Conservation (phyloP, 1,284 basidiomycete genomes). For the Neonothopanus nambi region DNA sequence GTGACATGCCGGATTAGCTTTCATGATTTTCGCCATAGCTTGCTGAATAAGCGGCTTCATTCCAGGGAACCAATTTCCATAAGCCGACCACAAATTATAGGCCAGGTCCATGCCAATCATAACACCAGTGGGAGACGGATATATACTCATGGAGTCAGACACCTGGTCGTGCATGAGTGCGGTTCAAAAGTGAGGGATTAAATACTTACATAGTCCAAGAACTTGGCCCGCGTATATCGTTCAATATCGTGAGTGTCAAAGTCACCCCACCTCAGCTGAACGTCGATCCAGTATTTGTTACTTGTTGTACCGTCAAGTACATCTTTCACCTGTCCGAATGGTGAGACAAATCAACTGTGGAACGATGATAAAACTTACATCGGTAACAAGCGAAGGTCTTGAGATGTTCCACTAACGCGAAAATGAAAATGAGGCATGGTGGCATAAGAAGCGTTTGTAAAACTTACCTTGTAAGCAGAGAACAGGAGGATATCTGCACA, state of each 20-base stretch:
- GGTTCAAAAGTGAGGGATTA: neutral
- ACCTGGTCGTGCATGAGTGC: constrained; percentile 46
- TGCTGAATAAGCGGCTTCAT: constrained; percentile 98
- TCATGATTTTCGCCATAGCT: constrained; percentile 99
- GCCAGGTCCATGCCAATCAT: constrained; percentile 99
- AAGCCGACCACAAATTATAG: constrained; percentile 99
- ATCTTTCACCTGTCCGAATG: constrained; percentile 73
- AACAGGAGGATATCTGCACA: constrained; percentile 97
- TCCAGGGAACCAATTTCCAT: constrained; percentile 99
- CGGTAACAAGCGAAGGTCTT: constrained; percentile 92
- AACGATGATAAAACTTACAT: constrained; percentile 52
- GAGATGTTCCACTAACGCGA: constrained; percentile 89
- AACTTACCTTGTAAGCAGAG: constrained; percentile 84
- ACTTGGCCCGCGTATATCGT: constrained; percentile 96
- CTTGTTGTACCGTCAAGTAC: constrained; percentile 95
- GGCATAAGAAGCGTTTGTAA: neutral
- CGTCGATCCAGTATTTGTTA: constrained; percentile 99
- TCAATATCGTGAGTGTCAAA: constrained; percentile 99
- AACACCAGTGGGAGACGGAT: constrained; percentile 96
- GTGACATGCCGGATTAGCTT: constrained; percentile 97
- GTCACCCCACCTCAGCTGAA: constrained; percentile 98
- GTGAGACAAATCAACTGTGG: neutral
- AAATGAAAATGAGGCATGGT: neutral
- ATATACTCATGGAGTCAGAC: constrained; percentile 96
- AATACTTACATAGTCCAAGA: constrained; percentile 83